These are phyloP conservation scores for Sporothrix variecibatus DNA, from an alignment of 2,329 filamentous ascomycete genomes.

Conservation along the genomic window DNA sequence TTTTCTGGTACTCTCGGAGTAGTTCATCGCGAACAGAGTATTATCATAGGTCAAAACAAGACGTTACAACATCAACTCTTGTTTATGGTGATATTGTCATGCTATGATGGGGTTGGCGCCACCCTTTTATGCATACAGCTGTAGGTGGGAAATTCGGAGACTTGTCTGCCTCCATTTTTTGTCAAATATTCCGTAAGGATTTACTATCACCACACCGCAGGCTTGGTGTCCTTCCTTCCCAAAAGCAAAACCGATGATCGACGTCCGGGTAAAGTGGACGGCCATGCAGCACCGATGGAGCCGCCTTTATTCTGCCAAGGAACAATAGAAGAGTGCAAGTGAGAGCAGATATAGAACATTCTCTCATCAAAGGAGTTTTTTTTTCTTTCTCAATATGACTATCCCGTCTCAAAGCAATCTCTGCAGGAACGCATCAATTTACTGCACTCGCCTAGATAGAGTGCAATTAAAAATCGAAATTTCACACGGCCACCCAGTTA, in stretches of 20 bases:
- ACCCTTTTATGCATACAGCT: neutral
- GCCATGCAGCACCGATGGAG: constrained; percentile 13
- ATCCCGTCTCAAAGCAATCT: neutral
- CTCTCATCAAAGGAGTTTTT: too few relatives aligned
- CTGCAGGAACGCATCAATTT: constrained; percentile 2
- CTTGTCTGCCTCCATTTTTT: neutral
- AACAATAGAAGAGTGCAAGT: neutral
- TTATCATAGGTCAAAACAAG: too few relatives aligned
- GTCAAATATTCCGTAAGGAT: too few relatives aligned
- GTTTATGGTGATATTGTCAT: neutral
- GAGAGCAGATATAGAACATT: neutral
- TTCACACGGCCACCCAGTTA: neutral
- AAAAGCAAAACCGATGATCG: constrained; percentile 17
- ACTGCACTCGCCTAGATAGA: constrained; percentile 4
- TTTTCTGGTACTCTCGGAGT: neutral
- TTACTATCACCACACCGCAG: neutral
- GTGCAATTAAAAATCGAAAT: neutral
- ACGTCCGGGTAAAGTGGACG: constrained; percentile 9
- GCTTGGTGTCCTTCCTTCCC: neutral
- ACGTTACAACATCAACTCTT: neutral
- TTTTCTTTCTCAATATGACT: neutral
- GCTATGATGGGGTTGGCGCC: neutral
- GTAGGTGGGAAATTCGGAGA: neutral
- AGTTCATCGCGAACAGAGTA: neutral
- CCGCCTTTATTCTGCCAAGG: neutral